Evolutionary conservation across 805 yeast genomes (phyloP).

Genomic region (Sugiyamaella floridensis): DNA sequence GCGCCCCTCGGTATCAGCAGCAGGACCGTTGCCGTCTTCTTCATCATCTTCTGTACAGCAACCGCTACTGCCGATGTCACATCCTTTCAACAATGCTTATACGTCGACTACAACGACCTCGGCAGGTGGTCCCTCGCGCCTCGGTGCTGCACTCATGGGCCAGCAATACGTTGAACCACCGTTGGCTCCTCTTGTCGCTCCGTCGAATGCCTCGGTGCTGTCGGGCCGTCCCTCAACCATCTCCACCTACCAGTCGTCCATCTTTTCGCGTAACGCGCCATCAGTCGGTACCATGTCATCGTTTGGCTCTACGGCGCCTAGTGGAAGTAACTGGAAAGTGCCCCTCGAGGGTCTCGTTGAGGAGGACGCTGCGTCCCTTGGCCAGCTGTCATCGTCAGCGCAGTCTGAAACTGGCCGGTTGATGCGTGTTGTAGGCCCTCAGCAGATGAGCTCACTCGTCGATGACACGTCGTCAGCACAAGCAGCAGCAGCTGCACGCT

Average conservation of each 20-base stretch:
- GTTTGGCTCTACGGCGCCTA: constrained; percentile 7
- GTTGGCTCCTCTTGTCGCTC: not conserved
- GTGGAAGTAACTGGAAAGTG: constrained; percentile 1
- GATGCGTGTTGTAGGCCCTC: constrained; percentile 16
- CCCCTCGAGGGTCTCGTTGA: constrained; percentile 2
- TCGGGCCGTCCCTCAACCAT: constrained; percentile 13
- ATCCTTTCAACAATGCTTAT: not conserved
- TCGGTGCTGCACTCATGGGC: not conserved
- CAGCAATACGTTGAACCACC: not conserved
- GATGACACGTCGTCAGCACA: constrained; percentile 9
- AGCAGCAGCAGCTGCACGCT: no score
- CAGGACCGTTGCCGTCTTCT: no score
- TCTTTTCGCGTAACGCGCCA: constrained; percentile 14
- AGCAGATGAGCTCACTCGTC: constrained; percentile 12
- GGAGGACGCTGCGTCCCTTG: constrained; percentile 3
- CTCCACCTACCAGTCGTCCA: constrained; percentile 11
- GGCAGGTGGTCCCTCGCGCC: not conserved
- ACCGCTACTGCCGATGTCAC: not conserved
- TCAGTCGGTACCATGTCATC: constrained; percentile 10
- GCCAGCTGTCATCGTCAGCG: constrained; percentile 8
- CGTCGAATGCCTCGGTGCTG: constrained; percentile 8
- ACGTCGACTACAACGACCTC: not conserved
- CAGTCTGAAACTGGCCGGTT: constrained; percentile 9
- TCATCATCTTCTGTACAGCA: no score
- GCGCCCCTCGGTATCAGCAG: no score